Evolutionary conservation across 805 yeast species (phyloP), one percentile per base, ranked within the genome.

Genomic region (Blastobotrys terrestris): DNA sequence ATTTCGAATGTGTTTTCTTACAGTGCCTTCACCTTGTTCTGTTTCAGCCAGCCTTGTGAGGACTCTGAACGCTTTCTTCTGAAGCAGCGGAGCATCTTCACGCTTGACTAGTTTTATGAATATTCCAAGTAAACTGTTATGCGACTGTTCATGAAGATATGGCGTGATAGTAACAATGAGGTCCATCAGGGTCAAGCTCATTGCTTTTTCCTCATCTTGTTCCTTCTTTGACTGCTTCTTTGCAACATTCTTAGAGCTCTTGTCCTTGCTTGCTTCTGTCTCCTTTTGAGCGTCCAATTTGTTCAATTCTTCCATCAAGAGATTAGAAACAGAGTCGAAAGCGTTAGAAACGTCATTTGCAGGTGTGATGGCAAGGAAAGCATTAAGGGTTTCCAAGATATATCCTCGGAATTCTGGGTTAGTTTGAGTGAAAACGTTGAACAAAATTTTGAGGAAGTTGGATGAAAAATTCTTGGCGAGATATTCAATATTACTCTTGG

Each of bases 371-470:
- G 82, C 80, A 55, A 94, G 73, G 67, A 84, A 91, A 0, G 83
- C 78, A 60, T 89, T 91, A 61, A 92, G 87, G 7, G 97, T 83
- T 56, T 92, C 97, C 54, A 90, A 76, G 49, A 94, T 81, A 67
- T 77, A 89, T 11, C 88, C 87, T 68, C 98, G 81, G 14, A 89
- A 78, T 51, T 87, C 94, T 40, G 94, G 85, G 45, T 80, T 71
- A 8, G 97, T 90, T 60, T 90, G 91, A n/a, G 92, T 81, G 69
- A 87, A 94, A 15, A 94, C 95, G 63, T 94, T 94, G 75, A 92
- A 88, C 49, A 94, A 73, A 18, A 90, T 97, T 11, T 96, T 85
- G 49, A 94, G 74, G 48, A 94, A 65, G 58, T 94, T 91, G 3
- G 87, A 70, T 3, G 96, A 81, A 57, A 66, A 67, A 21, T 58